These are phyloP conservation scores for Annulohypoxylon truncatum DNA, from an alignment of 2,329 filamentous ascomycete species.

Conservation along the genomic window DNA sequence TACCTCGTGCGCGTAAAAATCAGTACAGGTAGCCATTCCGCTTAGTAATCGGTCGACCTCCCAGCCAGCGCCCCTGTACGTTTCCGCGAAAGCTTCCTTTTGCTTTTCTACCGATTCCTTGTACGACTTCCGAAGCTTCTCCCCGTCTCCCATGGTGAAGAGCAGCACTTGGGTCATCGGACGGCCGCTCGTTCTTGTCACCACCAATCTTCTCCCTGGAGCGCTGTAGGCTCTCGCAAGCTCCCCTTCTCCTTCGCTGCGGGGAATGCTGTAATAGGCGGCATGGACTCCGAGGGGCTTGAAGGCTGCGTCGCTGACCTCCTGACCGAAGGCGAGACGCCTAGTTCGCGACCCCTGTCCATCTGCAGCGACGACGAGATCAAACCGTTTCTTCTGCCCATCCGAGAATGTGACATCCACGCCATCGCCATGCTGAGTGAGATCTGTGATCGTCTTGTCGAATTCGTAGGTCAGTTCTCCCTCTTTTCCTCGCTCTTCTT, in stretches of 20 bases:
- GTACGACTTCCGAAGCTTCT: slow-evolving; percentile 16
- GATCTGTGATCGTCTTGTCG: slow-evolving; percentile 45
- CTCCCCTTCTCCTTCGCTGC: slow-evolving; percentile 43
- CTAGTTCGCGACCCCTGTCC: slow-evolving; percentile 61
- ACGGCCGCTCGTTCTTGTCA: slow-evolving; percentile 52
- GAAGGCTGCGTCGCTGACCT: slow-evolving; percentile 41
- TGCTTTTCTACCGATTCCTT: slow-evolving; percentile 27
- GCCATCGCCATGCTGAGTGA: slow-evolving; percentile 44
- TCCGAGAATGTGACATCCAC: slow-evolving; percentile 56
- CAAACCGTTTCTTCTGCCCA: slow-evolving; percentile 55
- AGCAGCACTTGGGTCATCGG: slow-evolving; percentile 51
- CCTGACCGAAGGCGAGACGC: slow-evolving; percentile 49
- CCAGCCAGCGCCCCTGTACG: slow-evolving; percentile 24
- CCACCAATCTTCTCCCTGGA: slow-evolving; percentile 51
- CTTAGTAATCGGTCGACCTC: slow-evolving; percentile 18
- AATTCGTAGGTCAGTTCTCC: slow-evolving; percentile 46
- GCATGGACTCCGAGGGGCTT: slow-evolving; percentile 49
- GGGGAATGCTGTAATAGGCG: slow-evolving; percentile 54
- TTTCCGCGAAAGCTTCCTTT: slow-evolving; percentile 22
- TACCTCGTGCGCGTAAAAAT: slow-evolving; percentile 29
- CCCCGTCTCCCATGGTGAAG: slow-evolving; percentile 19
- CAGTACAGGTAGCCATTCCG: slow-evolving; percentile 11
- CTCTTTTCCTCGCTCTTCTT: background rate
- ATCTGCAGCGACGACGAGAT: slow-evolving; percentile 65
- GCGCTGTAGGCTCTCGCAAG: slow-evolving; percentile 52